Percentiles rank a stretch among this genome's conserved stretches.
phyloP scores from a whole-genome alignment of 2,329 filamentous ascomycete genomes.

The Nannizziopsis arthrosporioides region DNA sequence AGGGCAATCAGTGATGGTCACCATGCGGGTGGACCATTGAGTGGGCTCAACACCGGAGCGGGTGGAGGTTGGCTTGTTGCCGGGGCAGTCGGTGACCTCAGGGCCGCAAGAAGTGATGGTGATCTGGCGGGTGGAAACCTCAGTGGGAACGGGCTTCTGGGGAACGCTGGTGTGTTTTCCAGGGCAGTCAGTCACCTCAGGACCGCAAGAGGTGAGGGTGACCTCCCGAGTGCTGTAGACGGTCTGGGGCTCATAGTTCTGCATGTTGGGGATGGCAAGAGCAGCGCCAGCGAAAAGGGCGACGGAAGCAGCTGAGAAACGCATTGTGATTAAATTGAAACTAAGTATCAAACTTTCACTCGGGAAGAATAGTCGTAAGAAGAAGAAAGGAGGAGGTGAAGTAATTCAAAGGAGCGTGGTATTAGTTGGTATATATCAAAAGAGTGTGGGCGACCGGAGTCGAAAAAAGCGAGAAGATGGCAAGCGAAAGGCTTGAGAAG shows the following conservation, averaged over 20 bases:
- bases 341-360: constrained; percentile 5
- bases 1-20: constrained; percentile 52
- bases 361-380: neutral
- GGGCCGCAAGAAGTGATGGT: constrained; percentile 53
- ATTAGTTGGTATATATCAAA: constrained; percentile 25
- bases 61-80: constrained; percentile 19
- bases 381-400: neutral
- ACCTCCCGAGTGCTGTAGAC: constrained; percentile 49
- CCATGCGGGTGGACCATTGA: constrained; percentile 47
- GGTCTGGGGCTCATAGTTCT: constrained; percentile 24
- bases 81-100: constrained; percentile 50
- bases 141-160: constrained; percentile 12
- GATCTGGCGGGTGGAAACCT: constrained; percentile 42
- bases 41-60: constrained; percentile 22
- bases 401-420: constrained; percentile 22
- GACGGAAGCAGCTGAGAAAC: constrained; percentile 33
- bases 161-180: constrained; percentile 17
- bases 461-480: constrained; percentile 26
- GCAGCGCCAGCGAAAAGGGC: constrained; percentile 34
- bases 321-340: constrained; percentile 28
- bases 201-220: constrained; percentile 52
- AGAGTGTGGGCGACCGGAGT: constrained; percentile 37
- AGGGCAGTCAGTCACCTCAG: constrained; percentile 51
- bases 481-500: constrained; percentile 17
- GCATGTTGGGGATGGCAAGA: constrained; percentile 25